Base-by-base conservation (phyloP, 2,329 filamentous ascomycete species). In the Venturia oleaginea region DNA sequence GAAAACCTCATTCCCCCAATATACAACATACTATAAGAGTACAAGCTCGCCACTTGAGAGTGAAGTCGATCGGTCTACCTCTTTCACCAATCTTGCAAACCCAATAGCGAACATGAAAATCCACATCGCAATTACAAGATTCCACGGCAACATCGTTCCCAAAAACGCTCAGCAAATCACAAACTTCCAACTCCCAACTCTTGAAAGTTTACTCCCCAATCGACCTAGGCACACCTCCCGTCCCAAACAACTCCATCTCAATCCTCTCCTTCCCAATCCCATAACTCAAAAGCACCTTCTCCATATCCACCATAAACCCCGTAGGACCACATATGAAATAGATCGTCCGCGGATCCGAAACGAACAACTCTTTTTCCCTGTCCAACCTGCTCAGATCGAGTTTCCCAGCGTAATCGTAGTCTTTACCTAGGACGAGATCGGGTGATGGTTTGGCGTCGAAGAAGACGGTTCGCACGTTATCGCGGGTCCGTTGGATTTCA, bases 311-410 rank as follows among this genome's bases (percentile, higher is more conserved):
- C 90, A 92, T 92, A 78, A 91, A 92, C 8, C 73, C 71, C 66
- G 81, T 79, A 0, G 89, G 89, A 0, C 89, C 90, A 70, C 90
- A 92, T 63, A 90, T 76, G 69, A 84, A 92, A 73, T 91, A 92
- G 70, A 86, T 78, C 0, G 89, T 80, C 54, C 75, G 75, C 0
- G 74, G 61, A 68, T 87, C 77, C 24, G 78, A 76, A 1, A 86
- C 71, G 68, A 81, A 84, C n/a, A 92, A 75, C 57, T 83, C 77
- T 0, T 75, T 70, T 10, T 82, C 76, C 30, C 75, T 72, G 67
- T 83, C 80, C 43, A 90, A 71, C 64, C 78, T 80, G 38, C 77
- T 74, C n/a, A 92, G 72, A 65, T 85, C 79, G 19, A 90, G 75
- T 8, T 84, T 79, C 3, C 87, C 84, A 10, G 76, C 75, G 68